Percentiles rank a stretch among this genome's conserved stretches.
These are phyloP conservation scores for Cicer yamashitae DNA, from an alignment of 306 rosid genomes.

Conservation along the genomic window DNA sequence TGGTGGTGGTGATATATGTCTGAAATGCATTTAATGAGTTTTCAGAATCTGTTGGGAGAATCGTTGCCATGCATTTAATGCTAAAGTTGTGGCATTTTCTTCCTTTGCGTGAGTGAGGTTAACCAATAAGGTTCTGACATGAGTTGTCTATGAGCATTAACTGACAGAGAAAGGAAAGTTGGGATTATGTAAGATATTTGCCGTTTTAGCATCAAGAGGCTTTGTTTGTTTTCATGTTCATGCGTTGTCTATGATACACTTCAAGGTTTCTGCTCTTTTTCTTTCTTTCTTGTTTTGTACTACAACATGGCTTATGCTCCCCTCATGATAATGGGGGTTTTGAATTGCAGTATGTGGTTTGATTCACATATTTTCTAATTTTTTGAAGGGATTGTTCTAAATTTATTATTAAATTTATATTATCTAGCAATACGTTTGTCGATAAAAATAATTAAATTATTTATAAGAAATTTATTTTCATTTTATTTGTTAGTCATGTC, in stretches of 20 bases:
- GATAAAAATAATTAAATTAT: too few species aligned
- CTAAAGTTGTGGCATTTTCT: constrained; percentile 34
- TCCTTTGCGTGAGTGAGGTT: constrained; percentile 10
- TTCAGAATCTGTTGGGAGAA: constrained; percentile 64
- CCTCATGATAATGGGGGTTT: neutral
- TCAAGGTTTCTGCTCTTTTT: neutral
- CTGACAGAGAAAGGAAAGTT: constrained; percentile 29
- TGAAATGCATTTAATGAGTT: constrained; percentile 55
- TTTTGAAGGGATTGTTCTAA: too few species aligned
- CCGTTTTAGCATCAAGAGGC: constrained; percentile 36
- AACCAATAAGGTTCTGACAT: constrained; percentile 47
- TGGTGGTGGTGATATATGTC: neutral
- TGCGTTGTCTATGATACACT: constrained; percentile 3
- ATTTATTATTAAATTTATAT: too few species aligned
- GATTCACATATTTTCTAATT: neutral
- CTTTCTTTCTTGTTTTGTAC: too few species aligned
- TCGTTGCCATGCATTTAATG: constrained; percentile 63
- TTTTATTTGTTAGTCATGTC: too few species aligned
- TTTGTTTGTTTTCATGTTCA: neutral
- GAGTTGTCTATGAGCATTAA: constrained; percentile 11
- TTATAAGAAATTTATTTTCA: too few species aligned
- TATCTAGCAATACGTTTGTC: too few species aligned
- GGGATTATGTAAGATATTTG: constrained; percentile 34
- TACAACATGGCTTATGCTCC: neutral
- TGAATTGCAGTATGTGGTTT: neutral